phyloP scores from a whole-genome alignment of 192 early-diverging fungal genomes.

The Gamsiella multidivaricata region DNA sequence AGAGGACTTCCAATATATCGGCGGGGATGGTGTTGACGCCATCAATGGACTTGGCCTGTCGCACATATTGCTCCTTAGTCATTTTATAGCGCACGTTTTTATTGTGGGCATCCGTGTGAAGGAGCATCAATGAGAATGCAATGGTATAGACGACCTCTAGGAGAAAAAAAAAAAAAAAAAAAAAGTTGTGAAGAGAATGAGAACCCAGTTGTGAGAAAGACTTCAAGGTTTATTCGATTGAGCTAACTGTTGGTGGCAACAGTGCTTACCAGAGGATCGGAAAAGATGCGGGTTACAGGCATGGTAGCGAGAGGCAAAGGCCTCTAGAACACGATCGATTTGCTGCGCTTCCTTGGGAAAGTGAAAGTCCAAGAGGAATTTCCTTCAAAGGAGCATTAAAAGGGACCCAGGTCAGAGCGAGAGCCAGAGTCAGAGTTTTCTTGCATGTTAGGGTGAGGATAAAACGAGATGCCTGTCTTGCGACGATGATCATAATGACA shows the following conservation, averaged over 20 bases:
- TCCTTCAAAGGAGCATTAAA: constrained; percentile 54
- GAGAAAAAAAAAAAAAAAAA: constrained; percentile 1
- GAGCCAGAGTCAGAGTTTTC: too few relatives aligned
- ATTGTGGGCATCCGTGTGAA: constrained; percentile 91
- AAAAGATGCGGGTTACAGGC: constrained; percentile 74
- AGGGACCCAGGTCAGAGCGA: neutral
- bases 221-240: too few relatives aligned
- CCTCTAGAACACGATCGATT: constrained; percentile 82
- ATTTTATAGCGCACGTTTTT: constrained; percentile 83
- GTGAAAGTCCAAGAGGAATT: constrained; percentile 77
- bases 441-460: neutral
- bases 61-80: constrained; percentile 82
- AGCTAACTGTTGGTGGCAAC: neutral
- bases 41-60: constrained; percentile 75
- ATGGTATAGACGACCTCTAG: constrained; percentile 79
- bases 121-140: constrained; percentile 83
- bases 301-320: constrained; percentile 80
- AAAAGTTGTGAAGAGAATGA: constrained; percentile 2
- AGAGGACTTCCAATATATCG: constrained; percentile 80
- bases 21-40: constrained; percentile 69
- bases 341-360: constrained; percentile 87
- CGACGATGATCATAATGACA: neutral
- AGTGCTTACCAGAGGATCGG: constrained; percentile 54
- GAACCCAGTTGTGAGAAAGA: neutral
- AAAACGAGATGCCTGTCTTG: constrained; percentile 1